Evolutionary conservation across 257 asterid genomes (phyloP).

Genomic region (Rehmannia glutinosa): DNA sequence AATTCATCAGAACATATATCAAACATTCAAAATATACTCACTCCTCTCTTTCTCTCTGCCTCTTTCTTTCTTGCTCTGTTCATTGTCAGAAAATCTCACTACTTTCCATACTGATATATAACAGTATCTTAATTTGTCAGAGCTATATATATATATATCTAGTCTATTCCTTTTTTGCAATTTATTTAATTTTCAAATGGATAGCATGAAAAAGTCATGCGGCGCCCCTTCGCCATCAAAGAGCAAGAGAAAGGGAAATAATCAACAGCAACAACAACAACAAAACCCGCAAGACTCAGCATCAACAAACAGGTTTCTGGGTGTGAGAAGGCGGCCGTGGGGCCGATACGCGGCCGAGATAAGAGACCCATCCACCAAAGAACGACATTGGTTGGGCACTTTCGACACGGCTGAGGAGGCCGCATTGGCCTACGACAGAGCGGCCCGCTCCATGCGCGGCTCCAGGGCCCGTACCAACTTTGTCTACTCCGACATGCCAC

Average conservation of each 20-base stretch:
- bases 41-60: background rate
- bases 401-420: constrained; percentile 94
- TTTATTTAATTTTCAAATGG: constrained; percentile 11
- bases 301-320: constrained; percentile 47
- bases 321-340: constrained; percentile 86
- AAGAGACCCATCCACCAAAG: constrained; percentile 80
- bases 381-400: constrained; percentile 86
- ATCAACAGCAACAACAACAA: constrained; percentile 13
- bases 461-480: constrained; percentile 75
- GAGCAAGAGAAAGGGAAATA: constrained; percentile 35
- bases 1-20: background rate
- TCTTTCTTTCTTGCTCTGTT: constrained; percentile 15
- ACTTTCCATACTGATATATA: background rate
- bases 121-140: constrained; percentile 30
- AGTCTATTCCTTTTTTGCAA: background rate
- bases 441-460: constrained; percentile 82
- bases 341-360: constrained; percentile 90
- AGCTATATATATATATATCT: background rate
- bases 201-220: constrained; percentile 19
- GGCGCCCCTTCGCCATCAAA: constrained; percentile 47
- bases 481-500: constrained; percentile 90
- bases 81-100: constrained; percentile 38
- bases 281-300: constrained; percentile 23
- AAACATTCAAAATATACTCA: background rate
- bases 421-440: constrained; percentile 80